phyloP scores from a whole-genome alignment of 352 stramenopile genomes.

The Globisporangium radiosum region DNA sequence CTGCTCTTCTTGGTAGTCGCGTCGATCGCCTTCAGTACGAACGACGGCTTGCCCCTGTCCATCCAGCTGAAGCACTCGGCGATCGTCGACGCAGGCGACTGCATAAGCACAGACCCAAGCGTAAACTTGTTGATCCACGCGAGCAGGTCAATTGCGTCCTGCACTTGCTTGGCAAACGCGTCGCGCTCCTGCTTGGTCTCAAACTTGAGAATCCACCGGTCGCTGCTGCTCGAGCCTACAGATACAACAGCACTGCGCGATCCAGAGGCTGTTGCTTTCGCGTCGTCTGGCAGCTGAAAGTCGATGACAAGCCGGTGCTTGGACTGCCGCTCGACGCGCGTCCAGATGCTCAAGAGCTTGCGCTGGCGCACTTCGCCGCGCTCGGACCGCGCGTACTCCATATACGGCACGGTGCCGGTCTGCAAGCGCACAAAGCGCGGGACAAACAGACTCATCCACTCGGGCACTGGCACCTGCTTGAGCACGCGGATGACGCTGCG shows the following conservation, averaged over 20 bases:
- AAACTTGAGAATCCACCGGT: conserved; percentile 70
- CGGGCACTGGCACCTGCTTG: conserved; percentile 55
- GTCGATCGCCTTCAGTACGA: conserved; percentile 61
- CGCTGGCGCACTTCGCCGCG: conserved; percentile 51
- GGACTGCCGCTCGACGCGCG: conserved; percentile 43
- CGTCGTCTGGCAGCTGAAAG: conserved; percentile 33
- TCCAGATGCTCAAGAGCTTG: conserved; percentile 53
- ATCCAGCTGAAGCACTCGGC: conserved; percentile 63
- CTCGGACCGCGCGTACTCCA: conserved; percentile 58
- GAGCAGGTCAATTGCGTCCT: conserved; percentile 59
- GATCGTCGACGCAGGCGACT: conserved; percentile 45
- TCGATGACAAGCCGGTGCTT: conserved; percentile 71
- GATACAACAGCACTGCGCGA: neutral
- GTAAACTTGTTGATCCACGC: conserved; percentile 71
- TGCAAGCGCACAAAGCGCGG: conserved; percentile 53
- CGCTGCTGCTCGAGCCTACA: conserved; percentile 12
- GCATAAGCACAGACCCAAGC: conserved; percentile 44
- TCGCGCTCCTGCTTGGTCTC: conserved; percentile 69
- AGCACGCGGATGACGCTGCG: conserved; percentile 39
- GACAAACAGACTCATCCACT: conserved; percentile 80
- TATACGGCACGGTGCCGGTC: conserved; percentile 50
- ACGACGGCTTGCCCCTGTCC: conserved; percentile 44
- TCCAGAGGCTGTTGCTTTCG: conserved; percentile 18
- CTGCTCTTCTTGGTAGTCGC: conserved; percentile 40
- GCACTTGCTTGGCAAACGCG: conserved; percentile 48